These are phyloP conservation scores for Rhododendron griersonianum DNA, from an alignment of 148 eudicot genomes.

Conservation along the genomic window DNA sequence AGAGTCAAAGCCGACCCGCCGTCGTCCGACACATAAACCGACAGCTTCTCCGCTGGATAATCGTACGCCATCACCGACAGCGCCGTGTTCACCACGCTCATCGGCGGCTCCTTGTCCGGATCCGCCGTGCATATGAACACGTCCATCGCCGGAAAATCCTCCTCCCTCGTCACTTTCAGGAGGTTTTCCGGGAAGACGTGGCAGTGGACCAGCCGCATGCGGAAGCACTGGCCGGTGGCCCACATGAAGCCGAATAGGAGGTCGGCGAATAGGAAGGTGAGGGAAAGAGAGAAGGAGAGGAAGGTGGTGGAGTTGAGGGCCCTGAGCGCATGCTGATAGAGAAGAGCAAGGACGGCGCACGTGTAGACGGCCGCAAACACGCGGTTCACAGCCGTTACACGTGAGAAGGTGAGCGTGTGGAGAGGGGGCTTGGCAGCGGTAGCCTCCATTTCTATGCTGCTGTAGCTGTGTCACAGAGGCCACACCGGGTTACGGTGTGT, in stretches of 20 bases:
- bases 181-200: constrained; percentile 40
- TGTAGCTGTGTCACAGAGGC: neutral
- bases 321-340: constrained; percentile 38
- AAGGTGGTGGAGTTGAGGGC: constrained; percentile 24
- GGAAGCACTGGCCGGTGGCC: constrained; percentile 42
- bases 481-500: neutral
- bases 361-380: constrained; percentile 43
- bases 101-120: constrained; percentile 70
- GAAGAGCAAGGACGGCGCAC: constrained; percentile 32
- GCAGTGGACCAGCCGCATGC: constrained; percentile 44
- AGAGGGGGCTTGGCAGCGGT: constrained; percentile 18
- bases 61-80: constrained; percentile 7
- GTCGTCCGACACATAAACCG: constrained; percentile 4
- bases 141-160: constrained; percentile 45
- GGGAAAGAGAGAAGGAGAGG: constrained; percentile 8
- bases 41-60: constrained; percentile 37
- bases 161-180: neutral
- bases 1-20: constrained; percentile 5
- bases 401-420: constrained; percentile 30
- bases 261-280: constrained; percentile 43
- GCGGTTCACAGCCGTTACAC: constrained; percentile 34
- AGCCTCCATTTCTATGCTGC: neutral
- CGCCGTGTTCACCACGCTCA: constrained; percentile 55
- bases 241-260: constrained; percentile 43
- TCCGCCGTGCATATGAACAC: constrained; percentile 86